Evolutionary conservation across 805 yeast species (phyloP).

Genomic region (Teunomyces gatunensis): DNA sequence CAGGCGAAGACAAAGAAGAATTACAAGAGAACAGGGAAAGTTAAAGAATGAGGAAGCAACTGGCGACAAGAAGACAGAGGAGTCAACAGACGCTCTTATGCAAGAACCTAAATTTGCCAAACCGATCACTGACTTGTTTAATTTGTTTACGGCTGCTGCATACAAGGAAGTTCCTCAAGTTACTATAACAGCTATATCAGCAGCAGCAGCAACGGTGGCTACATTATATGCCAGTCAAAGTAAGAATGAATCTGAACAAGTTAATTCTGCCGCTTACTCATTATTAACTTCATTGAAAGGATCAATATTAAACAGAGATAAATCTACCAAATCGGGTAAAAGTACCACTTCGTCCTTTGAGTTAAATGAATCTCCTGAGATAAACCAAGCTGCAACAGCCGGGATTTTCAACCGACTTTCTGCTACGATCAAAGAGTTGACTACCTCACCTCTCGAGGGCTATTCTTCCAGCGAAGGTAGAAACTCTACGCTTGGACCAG

Average conservation of each 20-base stretch:
- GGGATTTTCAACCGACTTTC: slow-evolving; percentile 3
- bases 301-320: neutral
- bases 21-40: slow-evolving; percentile 20
- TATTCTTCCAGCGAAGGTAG: slow-evolving; percentile 4
- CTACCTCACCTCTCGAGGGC: slow-evolving; percentile 4
- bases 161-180: slow-evolving; percentile 32
- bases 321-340: neutral
- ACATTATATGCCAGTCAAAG: slow-evolving; percentile 30
- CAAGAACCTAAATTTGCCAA: slow-evolving; percentile 25
- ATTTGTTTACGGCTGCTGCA: slow-evolving; percentile 32
- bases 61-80: slow-evolving; percentile 14
- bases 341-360: neutral
- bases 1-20: slow-evolving; percentile 59
- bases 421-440: slow-evolving; percentile 2
- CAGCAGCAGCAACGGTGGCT: slow-evolving; percentile 37
- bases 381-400: slow-evolving; percentile 1
- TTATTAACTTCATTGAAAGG: slow-evolving; percentile 22
- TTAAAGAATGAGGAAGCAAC: slow-evolving; percentile 17
- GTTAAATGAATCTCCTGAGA: neutral
- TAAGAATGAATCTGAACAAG: slow-evolving; percentile 16
- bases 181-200: slow-evolving; percentile 34
- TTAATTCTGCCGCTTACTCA: slow-evolving; percentile 23
- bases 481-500: neutral
- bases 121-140: slow-evolving; percentile 33
- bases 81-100: slow-evolving; percentile 7